phyloP scores from a whole-genome alignment of 495 filamentous ascomycete genomes.

The Penicillium pulvis region DNA sequence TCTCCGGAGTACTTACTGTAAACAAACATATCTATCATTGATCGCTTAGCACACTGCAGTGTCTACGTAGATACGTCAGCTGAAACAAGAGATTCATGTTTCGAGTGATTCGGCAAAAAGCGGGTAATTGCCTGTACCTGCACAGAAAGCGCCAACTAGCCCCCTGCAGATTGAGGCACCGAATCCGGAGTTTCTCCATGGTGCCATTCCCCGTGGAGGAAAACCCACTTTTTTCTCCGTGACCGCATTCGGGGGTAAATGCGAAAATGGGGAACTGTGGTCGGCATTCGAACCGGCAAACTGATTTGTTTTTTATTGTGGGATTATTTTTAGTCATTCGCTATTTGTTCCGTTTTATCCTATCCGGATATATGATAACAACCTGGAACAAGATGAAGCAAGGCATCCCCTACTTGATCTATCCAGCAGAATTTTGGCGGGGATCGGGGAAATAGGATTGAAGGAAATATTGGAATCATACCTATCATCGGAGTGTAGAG shows the following conservation, averaged over 20 bases:
- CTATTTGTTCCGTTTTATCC: conserved; percentile 1
- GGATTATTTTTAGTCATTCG: not conserved
- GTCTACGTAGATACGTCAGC: not conserved
- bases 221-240: conserved; percentile 5
- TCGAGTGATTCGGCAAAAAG: conserved; percentile 23
- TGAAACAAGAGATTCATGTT: not conserved
- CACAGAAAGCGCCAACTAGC: not conserved
- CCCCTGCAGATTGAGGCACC: conserved; percentile 19
- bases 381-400: not conserved
- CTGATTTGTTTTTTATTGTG: not conserved
- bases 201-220: conserved; percentile 21
- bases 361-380: conserved; percentile 1
- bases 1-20: not conserved
- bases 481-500: not conserved
- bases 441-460: not conserved
- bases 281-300: not conserved
- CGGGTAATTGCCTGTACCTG: conserved; percentile 30
- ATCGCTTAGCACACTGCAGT: not conserved
- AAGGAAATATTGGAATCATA: not conserved
- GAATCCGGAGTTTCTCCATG: conserved; percentile 26
- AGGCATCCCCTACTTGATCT: not conserved
- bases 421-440: not conserved
- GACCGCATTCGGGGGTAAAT: conserved; percentile 1
- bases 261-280: not conserved
- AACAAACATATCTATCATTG: not conserved